Percentiles rank a stretch among this genome's conserved stretches.
Conservation (phyloP, 495 filamentous ascomycete species). For the Penicillium malachiteum region DNA sequence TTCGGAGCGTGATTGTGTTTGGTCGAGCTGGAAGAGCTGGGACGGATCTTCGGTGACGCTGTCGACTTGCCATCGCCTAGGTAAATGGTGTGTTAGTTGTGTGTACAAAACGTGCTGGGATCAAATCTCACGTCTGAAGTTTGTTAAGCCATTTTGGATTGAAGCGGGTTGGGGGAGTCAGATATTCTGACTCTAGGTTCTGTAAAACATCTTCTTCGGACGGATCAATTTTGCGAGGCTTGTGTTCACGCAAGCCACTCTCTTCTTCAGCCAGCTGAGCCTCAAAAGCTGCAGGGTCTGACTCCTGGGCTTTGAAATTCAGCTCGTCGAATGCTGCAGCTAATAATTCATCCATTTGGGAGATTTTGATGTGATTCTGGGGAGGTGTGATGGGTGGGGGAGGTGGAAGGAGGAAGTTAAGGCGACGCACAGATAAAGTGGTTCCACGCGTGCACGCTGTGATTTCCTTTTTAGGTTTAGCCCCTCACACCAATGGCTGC, state of each 20-base stretch:
- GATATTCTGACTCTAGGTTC: constrained; percentile 72
- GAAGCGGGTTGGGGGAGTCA: constrained; percentile 76
- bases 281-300: constrained; percentile 30
- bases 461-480: too few species aligned
- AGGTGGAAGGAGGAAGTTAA: too few species aligned
- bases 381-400: neutral
- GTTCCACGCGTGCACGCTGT: too few species aligned
- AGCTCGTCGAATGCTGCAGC: constrained; percentile 31
- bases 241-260: constrained; percentile 24
- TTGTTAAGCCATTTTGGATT: constrained; percentile 80
- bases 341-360: constrained; percentile 26
- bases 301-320: constrained; percentile 22
- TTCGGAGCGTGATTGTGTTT: constrained; percentile 88
- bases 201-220: constrained; percentile 57
- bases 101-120: constrained; percentile 3
- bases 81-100: constrained; percentile 14
- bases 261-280: constrained; percentile 36
- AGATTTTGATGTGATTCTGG: too few species aligned
- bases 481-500: too few species aligned
- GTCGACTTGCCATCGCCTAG: constrained; percentile 76
- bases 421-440: too few species aligned
- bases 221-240: constrained; percentile 55
- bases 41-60: constrained; percentile 71
- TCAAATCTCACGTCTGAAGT: constrained; percentile 65
- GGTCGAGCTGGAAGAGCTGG: constrained; percentile 79